Evolutionary conservation across 2,329 filamentous ascomycete species (phyloP).

Genomic region (Talaromyces sp.): DNA sequence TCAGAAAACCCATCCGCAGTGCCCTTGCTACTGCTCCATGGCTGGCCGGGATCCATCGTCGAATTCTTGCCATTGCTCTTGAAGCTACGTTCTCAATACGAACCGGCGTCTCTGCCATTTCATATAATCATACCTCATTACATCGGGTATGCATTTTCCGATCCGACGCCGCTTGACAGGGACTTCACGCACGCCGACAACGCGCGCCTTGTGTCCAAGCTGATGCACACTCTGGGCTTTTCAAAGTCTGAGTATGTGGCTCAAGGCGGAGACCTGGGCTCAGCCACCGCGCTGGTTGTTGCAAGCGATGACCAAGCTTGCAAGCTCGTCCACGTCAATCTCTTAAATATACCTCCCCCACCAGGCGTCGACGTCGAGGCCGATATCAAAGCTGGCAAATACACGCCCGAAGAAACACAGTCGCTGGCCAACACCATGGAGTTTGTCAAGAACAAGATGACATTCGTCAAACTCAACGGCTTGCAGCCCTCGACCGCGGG

Average conservation of each 20-base stretch:
- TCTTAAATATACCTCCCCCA: background rate
- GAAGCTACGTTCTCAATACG: background rate
- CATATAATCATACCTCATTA: conserved; percentile 1
- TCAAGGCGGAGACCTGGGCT: background rate
- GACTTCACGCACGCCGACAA: conserved; percentile 1
- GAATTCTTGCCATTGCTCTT: conserved; percentile 1
- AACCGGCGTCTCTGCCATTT: background rate
- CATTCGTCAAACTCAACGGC: conserved; percentile 1
- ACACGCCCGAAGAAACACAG: background rate
- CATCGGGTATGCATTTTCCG: background rate
- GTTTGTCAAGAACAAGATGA: background rate
- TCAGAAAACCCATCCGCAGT: background rate
- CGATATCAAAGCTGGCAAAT: background rate
- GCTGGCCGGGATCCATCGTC: background rate
- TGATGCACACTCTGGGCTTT: background rate
- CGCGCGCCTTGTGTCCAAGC: background rate
- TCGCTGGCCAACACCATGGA: background rate
- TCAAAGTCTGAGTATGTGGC: background rate
- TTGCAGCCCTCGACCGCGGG: background rate
- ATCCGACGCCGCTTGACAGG: background rate
- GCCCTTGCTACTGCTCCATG: background rate
- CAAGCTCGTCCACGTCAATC: conserved; percentile 1
- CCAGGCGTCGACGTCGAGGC: background rate
- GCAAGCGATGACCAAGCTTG: background rate
- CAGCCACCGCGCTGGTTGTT: conserved; percentile 2